Evolutionary conservation across 768 basidiomycete species (phyloP).

Genomic region (Postia placenta): DNA sequence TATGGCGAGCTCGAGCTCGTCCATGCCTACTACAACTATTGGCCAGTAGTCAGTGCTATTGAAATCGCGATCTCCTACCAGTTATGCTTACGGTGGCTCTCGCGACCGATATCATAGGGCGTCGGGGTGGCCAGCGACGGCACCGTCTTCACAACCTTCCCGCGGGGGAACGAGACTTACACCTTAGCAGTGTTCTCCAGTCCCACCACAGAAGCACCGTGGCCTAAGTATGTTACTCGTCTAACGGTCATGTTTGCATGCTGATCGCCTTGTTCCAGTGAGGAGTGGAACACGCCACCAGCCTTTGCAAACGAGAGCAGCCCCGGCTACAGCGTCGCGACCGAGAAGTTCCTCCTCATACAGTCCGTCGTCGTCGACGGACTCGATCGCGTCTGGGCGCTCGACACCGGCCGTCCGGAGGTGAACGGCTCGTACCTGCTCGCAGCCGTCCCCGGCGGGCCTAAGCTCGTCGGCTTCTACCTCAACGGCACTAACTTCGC

Average conservation of each 20-base stretch:
- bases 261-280: too few species aligned
- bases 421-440: constrained; percentile 16
- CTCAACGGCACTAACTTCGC: constrained; percentile 11
- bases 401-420: constrained; percentile 20
- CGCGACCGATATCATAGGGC: constrained; percentile 6
- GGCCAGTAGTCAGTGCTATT: constrained; percentile 10
- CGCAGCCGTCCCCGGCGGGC: constrained; percentile 13
- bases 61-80: not conserved
- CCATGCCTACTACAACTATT: constrained; percentile 14
- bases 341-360: constrained; percentile 16
- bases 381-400: constrained; percentile 18
- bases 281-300: constrained; percentile 17
- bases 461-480: constrained; percentile 19
- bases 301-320: constrained; percentile 15
- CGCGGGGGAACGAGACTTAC: constrained; percentile 16
- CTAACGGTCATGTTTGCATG: too few species aligned
- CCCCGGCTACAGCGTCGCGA: constrained; percentile 13
- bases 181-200: constrained; percentile 12
- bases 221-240: constrained; percentile 9
- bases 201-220: constrained; percentile 12
- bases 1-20: constrained; percentile 14
- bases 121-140: constrained; percentile 14
- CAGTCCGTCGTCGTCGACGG: constrained; percentile 22
- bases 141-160: constrained; percentile 12
- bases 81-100: not conserved